Evolutionary conservation across 78 protist species (phyloP).

Genomic region (Dictyostelium citrinum): DNA sequence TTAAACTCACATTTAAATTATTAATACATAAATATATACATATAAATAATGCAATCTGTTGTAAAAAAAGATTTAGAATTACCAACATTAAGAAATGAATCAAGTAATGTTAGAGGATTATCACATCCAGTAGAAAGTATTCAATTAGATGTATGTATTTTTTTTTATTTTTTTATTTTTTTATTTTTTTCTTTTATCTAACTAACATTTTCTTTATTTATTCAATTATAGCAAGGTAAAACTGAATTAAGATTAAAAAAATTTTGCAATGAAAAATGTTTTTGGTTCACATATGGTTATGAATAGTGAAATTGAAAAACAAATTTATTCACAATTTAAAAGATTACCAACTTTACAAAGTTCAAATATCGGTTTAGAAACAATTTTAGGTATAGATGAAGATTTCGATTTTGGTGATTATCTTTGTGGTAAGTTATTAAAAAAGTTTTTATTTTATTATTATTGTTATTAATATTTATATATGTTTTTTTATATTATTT

Average conservation of each 20-base stretch:
- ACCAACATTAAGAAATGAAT: background rate
- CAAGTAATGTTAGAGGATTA: slow-evolving; percentile 3
- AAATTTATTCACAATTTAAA: slow-evolving; percentile 63
- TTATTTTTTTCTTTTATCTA: background rate
- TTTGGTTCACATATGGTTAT: slow-evolving; percentile 57
- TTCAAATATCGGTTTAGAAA: slow-evolving; percentile 65
- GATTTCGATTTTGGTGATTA: slow-evolving; percentile 62
- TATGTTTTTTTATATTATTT: background rate
- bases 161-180: background rate
- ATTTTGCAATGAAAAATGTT: slow-evolving; percentile 43
- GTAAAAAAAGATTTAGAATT: slow-evolving; percentile 12
- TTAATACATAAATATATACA: too few relatives aligned
- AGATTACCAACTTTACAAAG: slow-evolving; percentile 71
- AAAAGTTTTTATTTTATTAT: background rate
- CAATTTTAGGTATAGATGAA: slow-evolving; percentile 62
- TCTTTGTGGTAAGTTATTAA: background rate
- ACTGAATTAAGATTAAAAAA: slow-evolving; percentile 41
- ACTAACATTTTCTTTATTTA: background rate
- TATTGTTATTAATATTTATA: background rate
- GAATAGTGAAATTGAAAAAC: slow-evolving; percentile 43
- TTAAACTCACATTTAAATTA: too few relatives aligned
- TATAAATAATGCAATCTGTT: background rate
- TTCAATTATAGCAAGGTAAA: slow-evolving; percentile 3
- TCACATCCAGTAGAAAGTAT: slow-evolving; percentile 59
- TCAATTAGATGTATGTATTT: slow-evolving; percentile 29